A percentile compares a stretch with the other conserved stretches of the same genome.
phyloP scores from a whole-genome alignment of 257 asterid genomes.

The Linderniella brevidens region DNA sequence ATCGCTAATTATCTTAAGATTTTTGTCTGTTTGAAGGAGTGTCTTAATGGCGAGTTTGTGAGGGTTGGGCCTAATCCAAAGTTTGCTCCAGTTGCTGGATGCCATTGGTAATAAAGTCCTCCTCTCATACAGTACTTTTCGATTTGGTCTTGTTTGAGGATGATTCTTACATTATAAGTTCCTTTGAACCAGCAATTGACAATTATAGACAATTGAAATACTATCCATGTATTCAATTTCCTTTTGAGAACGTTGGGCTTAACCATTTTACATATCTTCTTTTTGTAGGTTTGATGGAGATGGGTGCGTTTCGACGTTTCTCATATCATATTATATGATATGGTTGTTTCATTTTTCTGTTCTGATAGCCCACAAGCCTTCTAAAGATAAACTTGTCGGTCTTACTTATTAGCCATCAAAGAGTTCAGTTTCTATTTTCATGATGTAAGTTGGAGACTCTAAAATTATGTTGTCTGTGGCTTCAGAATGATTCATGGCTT shows the following conservation, averaged over 20 bases:
- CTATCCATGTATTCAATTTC: conserved; percentile 7
- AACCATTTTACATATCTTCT: conserved; percentile 14
- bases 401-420: too few relatives aligned
- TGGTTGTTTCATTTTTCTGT: conserved; percentile 10
- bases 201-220: background rate
- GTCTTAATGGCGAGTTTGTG: conserved; percentile 93
- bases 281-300: conserved; percentile 97
- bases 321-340: conserved; percentile 12
- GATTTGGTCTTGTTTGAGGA: background rate
- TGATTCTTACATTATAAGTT: background rate
- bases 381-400: too few relatives aligned
- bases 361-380: too few relatives aligned
- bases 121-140: background rate
- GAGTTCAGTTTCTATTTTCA: too few relatives aligned
- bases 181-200: conserved; percentile 4
- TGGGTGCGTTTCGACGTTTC: conserved; percentile 49
- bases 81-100: conserved; percentile 91
- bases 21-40: conserved; percentile 35
- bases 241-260: conserved; percentile 7
- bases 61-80: conserved; percentile 90
- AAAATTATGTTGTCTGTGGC: too few relatives aligned
- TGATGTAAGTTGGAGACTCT: too few relatives aligned
- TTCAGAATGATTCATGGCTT: conserved; percentile 90
- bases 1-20: conserved; percentile 7
- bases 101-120: conserved; percentile 47